Conservation (phyloP, 257 asterid genomes). For the Lantana camara region DNA sequence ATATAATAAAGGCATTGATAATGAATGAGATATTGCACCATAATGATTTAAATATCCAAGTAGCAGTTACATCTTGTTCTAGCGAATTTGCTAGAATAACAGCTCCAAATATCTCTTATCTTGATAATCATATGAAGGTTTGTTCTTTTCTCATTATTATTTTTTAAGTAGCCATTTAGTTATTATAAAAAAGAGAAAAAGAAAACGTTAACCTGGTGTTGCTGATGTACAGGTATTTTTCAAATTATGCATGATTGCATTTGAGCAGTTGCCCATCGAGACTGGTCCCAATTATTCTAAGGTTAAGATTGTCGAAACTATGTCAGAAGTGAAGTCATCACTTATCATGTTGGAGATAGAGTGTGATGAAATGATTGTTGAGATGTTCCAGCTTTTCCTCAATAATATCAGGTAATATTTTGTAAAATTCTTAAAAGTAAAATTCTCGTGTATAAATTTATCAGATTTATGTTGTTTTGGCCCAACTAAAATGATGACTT, state of each 20-base stretch:
- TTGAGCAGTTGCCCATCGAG: slow-evolving; percentile 44
- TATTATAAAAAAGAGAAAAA: background rate
- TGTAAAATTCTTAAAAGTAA: too few species aligned
- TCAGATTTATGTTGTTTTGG: too few species aligned
- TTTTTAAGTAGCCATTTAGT: background rate
- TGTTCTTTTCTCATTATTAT: slow-evolving; percentile 6
- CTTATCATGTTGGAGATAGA: slow-evolving; percentile 51
- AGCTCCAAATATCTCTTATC: slow-evolving; percentile 51
- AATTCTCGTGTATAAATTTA: too few species aligned
- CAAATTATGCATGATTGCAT: slow-evolving; percentile 36
- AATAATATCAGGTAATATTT: slow-evolving; percentile 42
- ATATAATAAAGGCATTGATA: slow-evolving; percentile 47
- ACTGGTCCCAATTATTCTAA: slow-evolving; percentile 32
- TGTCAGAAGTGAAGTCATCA: slow-evolving; percentile 44
- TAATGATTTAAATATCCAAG: slow-evolving; percentile 41
- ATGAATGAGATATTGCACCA: slow-evolving; percentile 37
- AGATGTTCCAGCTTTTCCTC: slow-evolving; percentile 52
- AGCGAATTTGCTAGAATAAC: slow-evolving; percentile 56
- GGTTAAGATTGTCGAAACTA: slow-evolving; percentile 49
- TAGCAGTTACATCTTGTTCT: slow-evolving; percentile 48
- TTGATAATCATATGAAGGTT: slow-evolving; percentile 47
- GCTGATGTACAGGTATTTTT: slow-evolving; percentile 46
- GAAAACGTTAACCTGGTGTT: slow-evolving; percentile 22
- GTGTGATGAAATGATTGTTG: slow-evolving; percentile 31
- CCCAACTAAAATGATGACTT: too few species aligned